phyloP scores from a whole-genome alignment of 495 filamentous ascomycete species.

The Neurospora discreta region DNA sequence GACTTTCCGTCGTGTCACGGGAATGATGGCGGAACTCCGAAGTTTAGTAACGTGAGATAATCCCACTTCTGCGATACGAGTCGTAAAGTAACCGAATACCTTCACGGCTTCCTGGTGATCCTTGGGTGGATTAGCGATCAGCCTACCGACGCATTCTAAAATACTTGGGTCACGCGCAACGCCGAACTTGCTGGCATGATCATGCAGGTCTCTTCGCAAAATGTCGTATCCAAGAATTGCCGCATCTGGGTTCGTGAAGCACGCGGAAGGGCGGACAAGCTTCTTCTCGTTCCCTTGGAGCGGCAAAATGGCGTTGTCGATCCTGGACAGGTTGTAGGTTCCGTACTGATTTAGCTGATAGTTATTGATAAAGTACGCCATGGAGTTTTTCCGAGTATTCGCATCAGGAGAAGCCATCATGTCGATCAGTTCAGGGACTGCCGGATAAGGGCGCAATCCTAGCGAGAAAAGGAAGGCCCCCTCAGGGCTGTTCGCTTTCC shows the following conservation, averaged over 20 bases:
- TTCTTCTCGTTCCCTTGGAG: slow-evolving; percentile 50
- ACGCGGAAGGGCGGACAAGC: slow-evolving; percentile 60
- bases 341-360: slow-evolving; percentile 67
- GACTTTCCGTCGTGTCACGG: slow-evolving; percentile 39
- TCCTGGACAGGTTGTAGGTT: slow-evolving; percentile 41
- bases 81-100: slow-evolving; percentile 74
- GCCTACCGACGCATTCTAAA: slow-evolving; percentile 53
- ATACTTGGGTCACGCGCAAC: slow-evolving; percentile 72
- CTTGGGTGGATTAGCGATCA: slow-evolving; percentile 60
- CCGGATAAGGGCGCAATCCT: slow-evolving; percentile 59
- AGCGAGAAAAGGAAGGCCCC: slow-evolving; percentile 59
- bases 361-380: slow-evolving; percentile 76
- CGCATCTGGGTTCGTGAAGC: slow-evolving; percentile 70
- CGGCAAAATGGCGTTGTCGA: slow-evolving; percentile 59
- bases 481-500: slow-evolving; percentile 51
- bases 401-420: slow-evolving; percentile 61
- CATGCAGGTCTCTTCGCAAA: slow-evolving; percentile 57
- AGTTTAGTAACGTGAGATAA: slow-evolving; percentile 47
- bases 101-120: slow-evolving; percentile 51
- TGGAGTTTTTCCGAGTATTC: slow-evolving; percentile 46
- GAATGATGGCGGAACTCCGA: slow-evolving; percentile 56
- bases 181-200: slow-evolving; percentile 70
- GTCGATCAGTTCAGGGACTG: slow-evolving; percentile 56
- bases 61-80: slow-evolving; percentile 58
- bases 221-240: slow-evolving; percentile 70